Evolutionary conservation across 768 basidiomycete genomes (phyloP).

Genomic region (Tylopilus rubrobrunneus): DNA sequence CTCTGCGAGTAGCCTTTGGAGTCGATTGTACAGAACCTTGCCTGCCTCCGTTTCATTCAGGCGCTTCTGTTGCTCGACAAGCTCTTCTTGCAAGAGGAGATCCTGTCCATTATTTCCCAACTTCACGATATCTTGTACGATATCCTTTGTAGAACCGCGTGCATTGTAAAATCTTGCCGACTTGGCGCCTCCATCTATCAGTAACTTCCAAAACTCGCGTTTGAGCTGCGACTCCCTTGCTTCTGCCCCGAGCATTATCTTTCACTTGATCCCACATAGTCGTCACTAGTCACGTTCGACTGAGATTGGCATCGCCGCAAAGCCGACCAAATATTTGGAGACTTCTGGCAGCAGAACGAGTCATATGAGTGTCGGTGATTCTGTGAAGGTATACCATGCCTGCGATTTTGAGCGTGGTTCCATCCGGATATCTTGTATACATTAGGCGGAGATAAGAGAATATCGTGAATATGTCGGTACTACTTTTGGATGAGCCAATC

Average conservation of each 20-base stretch:
- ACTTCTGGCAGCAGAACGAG: conserved; percentile 28
- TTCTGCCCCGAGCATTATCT: conserved; percentile 6
- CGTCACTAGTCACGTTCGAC: conserved; percentile 33
- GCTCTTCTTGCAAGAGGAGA: too few relatives aligned
- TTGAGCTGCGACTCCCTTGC: conserved; percentile 24
- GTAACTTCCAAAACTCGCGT: conserved; percentile 20
- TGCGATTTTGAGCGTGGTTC: conserved; percentile 8
- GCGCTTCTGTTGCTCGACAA: too few relatives aligned
- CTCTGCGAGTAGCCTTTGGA: too few relatives aligned
- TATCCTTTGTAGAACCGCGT: not conserved
- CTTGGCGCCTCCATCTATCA: conserved; percentile 1
- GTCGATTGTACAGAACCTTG: too few relatives aligned
- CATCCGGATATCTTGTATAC: conserved; percentile 8
- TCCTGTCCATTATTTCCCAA: not conserved
- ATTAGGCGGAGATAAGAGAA: not conserved
- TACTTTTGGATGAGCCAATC: conserved; percentile 20
- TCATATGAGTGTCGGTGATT: conserved; percentile 34
- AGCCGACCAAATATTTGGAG: conserved; percentile 33
- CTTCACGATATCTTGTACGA: not conserved
- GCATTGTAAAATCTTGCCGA: too few relatives aligned
- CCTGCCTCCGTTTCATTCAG: too few relatives aligned
- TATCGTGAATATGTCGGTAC: not conserved
- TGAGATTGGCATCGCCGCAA: conserved; percentile 30
- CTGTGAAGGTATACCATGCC: conserved; percentile 35
- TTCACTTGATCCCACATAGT: conserved; percentile 35